A percentile compares a stretch with the other conserved stretches of the same genome.
Conservation (phyloP, 768 basidiomycete species). For the Krasilnikovozyma curviuscula region DNA sequence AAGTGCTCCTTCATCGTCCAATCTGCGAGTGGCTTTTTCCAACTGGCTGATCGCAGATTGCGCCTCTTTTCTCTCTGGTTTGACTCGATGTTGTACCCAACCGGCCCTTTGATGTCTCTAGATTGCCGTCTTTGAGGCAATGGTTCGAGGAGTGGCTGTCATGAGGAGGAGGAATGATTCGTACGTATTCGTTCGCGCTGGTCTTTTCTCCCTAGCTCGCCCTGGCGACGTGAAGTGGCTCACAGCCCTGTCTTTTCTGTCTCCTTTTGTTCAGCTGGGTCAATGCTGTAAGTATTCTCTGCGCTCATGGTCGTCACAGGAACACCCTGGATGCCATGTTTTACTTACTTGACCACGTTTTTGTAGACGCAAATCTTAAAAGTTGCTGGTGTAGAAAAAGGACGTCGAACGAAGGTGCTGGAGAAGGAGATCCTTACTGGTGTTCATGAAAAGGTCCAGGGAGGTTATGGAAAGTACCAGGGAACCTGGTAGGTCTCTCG, state of each 20-base stretch:
- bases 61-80: not conserved
- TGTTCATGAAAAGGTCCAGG: constrained; percentile 90
- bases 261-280: constrained; percentile 28
- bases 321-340: not conserved
- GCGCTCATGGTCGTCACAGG: not conserved
- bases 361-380: constrained; percentile 77
- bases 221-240: not conserved
- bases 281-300: constrained; percentile 39
- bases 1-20: constrained; percentile 9
- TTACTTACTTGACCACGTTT: not conserved
- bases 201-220: not conserved
- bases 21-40: not conserved
- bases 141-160: constrained; percentile 94
- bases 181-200: constrained; percentile 31
- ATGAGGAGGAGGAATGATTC: constrained; percentile 91
- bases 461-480: constrained; percentile 97
- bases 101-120: not conserved
- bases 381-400: constrained; percentile 95
- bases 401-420: constrained; percentile 75
- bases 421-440: constrained; percentile 74
- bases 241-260: not conserved
- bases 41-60: not conserved
- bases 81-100: not conserved
- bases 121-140: constrained; percentile 80
- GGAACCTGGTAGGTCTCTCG: constrained; percentile 64